Evolutionary conservation across 805 yeast species (phyloP), one percentile per base, ranked within the genome.

Genomic region (Teunomyces cretensis): DNA sequence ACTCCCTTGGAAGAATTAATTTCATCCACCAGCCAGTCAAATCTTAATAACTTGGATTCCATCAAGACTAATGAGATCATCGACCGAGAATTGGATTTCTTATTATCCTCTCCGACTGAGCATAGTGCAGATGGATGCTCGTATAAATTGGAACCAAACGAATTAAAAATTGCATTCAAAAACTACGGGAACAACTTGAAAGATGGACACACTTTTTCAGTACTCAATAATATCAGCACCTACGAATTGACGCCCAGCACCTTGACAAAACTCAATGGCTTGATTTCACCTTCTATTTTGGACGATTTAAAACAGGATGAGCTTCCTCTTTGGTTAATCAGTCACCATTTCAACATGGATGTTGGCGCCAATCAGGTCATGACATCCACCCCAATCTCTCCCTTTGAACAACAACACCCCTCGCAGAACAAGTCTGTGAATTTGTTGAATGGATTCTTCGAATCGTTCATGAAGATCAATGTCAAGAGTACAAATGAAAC

Each of bases 1-100:
- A 62, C 67, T 15, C 67, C 69, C 5, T 55, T 64, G 17, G 65
- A 61, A 33, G 57, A 57, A 12, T 50, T 63, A 16, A 54, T 60
- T 28, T 45, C 51, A 13, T 16, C 38, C 22, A 24, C 28, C 9
- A 35, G 38, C 28, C 38, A 35, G 33, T 36, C 13, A 19, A 31
- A 42, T 24, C 37, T 15, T 28, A 9, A 24, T 14, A 32, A 42
- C 8, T 26, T 50, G 17, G 62, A 58, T 38, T 54, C 65, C 4
- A 50, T 55, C 9, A 53, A 50, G 37, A 53, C 59, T 12, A 58
- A 61, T 24, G 63, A 57, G n/a, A 52, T 58, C 13, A 59, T 61
- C 30, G 68, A 61, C 41, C 57, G 58, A 33, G 71, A 66, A 43
- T 54, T 66, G 49, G 67, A 61, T 41, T 40, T 58, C 27, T 49